Conservation (phyloP, 768 basidiomycete genomes). For the Suillus tomentosus region DNA sequence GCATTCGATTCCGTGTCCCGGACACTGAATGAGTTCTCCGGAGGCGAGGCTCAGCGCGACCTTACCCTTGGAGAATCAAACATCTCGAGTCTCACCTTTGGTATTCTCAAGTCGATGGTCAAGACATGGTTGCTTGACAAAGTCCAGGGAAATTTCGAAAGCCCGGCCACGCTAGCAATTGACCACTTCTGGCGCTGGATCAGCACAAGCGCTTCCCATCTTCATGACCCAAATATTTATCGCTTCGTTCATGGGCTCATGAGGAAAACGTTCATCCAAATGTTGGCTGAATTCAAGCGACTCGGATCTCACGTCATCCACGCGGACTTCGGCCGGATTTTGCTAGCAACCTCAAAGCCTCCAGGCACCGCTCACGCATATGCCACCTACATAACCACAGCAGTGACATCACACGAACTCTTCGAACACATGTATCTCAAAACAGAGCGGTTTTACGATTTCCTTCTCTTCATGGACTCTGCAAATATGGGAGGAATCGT, state of each 20-base stretch:
- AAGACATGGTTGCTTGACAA: slow-evolving; percentile 91
- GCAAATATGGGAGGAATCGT: slow-evolving; percentile 90
- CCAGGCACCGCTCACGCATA: slow-evolving; percentile 95
- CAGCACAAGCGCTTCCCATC: slow-evolving; percentile 76
- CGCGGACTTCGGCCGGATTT: slow-evolving; percentile 88
- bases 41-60: slow-evolving; percentile 57
- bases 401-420: slow-evolving; percentile 91
- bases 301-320: slow-evolving; percentile 92
- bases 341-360: slow-evolving; percentile 93
- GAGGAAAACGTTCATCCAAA: slow-evolving; percentile 97
- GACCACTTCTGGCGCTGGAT: slow-evolving; percentile 99
- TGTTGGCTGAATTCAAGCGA: slow-evolving; percentile 94
- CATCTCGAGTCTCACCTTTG: slow-evolving; percentile 84
- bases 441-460: slow-evolving; percentile 90
- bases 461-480: slow-evolving; percentile 92
- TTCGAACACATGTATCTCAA: slow-evolving; percentile 92
- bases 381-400: slow-evolving; percentile 91
- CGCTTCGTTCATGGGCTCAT: slow-evolving; percentile 94
- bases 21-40: slow-evolving; percentile 87
- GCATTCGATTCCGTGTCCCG: slow-evolving; percentile 93
- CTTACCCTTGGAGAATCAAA: slow-evolving; percentile 88
- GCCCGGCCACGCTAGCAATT: slow-evolving; percentile 69
- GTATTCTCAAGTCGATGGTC: slow-evolving; percentile 83
- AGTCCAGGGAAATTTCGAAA: slow-evolving; percentile 64
- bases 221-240: slow-evolving; percentile 93